Evolutionary conservation across 176 grass and related monocot genomes (phyloP).

Genomic region (Ensete glaucum): DNA sequence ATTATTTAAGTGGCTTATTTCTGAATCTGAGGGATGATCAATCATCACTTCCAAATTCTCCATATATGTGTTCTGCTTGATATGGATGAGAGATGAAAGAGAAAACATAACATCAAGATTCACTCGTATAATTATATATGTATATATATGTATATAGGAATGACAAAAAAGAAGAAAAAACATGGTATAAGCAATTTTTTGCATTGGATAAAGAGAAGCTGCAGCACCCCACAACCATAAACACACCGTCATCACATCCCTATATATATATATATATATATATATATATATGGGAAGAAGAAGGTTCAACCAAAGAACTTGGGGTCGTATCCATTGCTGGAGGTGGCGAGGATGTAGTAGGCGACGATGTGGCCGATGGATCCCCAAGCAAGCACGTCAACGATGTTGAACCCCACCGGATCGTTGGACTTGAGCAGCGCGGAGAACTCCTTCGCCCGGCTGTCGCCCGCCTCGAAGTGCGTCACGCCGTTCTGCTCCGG

Average conservation of each 20-base stretch:
- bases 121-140: no score
- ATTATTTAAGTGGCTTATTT: no score
- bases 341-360: constrained; percentile 97
- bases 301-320: constrained; percentile 51
- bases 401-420: constrained; percentile 95
- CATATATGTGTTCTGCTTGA: no score
- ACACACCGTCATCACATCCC: neutral
- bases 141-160: neutral
- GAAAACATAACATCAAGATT: no score
- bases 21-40: no score
- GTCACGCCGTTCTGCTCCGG: constrained; percentile 89
- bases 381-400: constrained; percentile 87
- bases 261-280: neutral
- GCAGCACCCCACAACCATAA: neutral
- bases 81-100: no score
- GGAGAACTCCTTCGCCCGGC: constrained; percentile 78
- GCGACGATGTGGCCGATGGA: constrained; percentile 90
- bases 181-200: neutral
- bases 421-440: constrained; percentile 87
- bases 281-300: neutral
- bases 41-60: no score
- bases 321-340: constrained; percentile 93
- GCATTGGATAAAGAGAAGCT: neutral
- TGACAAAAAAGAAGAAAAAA: neutral
- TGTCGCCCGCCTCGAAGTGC: constrained; percentile 93